A percentile compares a stretch with the other conserved stretches of the same genome.
phyloP scores from a whole-genome alignment of 148 eudicot genomes.

The Arbutus unedo region DNA sequence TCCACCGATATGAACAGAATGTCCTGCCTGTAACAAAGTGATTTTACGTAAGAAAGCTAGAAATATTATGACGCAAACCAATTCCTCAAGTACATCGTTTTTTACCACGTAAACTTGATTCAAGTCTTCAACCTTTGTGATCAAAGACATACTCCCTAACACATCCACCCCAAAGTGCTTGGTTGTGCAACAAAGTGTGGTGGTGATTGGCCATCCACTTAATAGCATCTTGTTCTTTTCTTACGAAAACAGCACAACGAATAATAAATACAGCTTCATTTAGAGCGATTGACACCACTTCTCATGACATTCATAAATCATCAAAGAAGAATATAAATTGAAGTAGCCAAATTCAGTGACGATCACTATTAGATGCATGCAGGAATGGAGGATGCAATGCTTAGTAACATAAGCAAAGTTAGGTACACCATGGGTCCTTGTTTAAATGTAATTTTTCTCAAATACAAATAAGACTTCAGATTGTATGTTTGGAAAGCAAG shows the following conservation, averaged over 20 bases:
- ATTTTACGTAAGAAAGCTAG: slow-evolving; percentile 9
- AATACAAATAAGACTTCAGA: background rate
- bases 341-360: background rate
- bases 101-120: background rate
- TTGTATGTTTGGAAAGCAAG: background rate
- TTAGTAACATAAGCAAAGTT: background rate
- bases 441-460: too few relatives aligned
- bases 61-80: background rate
- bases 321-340: background rate
- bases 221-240: background rate
- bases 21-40: slow-evolving; percentile 55
- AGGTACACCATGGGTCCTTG: background rate
- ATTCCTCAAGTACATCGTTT: background rate
- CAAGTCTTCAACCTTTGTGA: background rate
- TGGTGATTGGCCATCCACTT: background rate
- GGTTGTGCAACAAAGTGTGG: background rate
- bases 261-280: background rate
- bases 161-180: background rate
- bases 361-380: background rate
- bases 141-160: background rate
- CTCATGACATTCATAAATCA: background rate
- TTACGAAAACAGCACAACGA: background rate
- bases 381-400: background rate
- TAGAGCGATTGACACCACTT: background rate
- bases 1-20: slow-evolving; percentile 90